Percentiles rank a stretch among this genome's conserved stretches.
These are phyloP conservation scores for Neurospora sp. DNA, from an alignment of 495 filamentous ascomycete species.

Conservation along the genomic window DNA sequence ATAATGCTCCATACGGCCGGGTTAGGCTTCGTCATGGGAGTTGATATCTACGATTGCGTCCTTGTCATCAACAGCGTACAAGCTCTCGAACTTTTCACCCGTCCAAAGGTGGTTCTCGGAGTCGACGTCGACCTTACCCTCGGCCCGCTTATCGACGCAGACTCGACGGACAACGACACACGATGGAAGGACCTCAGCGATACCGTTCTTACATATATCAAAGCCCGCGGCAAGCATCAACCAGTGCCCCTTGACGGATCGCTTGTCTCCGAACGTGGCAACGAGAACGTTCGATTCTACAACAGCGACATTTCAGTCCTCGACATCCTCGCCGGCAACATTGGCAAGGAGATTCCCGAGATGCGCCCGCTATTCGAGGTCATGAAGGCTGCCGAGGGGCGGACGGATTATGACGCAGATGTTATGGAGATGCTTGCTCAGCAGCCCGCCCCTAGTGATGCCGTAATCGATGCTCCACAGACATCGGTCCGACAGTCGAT, in stretches of 20 bases:
- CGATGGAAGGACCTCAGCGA: slow-evolving; percentile 45
- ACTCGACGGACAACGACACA: slow-evolving; percentile 64
- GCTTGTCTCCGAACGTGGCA: slow-evolving; percentile 69
- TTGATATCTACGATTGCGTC: slow-evolving; percentile 90
- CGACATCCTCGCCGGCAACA: slow-evolving; percentile 76
- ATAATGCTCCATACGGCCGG: slow-evolving; percentile 81
- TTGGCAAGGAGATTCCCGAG: slow-evolving; percentile 53
- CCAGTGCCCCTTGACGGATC: slow-evolving; percentile 78
- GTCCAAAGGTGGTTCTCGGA: slow-evolving; percentile 65
- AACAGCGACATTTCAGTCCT: slow-evolving; percentile 58
- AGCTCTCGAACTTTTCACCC: slow-evolving; percentile 72
- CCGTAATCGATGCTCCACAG: slow-evolving; percentile 45
- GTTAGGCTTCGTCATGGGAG: slow-evolving; percentile 77
- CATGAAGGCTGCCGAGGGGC: slow-evolving; percentile 76
- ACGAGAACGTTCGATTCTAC: slow-evolving; percentile 88
- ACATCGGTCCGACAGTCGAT: slow-evolving; percentile 16
- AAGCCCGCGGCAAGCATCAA: slow-evolving; percentile 75
- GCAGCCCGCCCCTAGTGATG: slow-evolving; percentile 65
- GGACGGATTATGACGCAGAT: slow-evolving; percentile 55
- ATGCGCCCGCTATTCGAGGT: slow-evolving; percentile 63
- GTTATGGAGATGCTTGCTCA: slow-evolving; percentile 36
- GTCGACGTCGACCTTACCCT: slow-evolving; percentile 67
- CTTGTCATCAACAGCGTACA: slow-evolving; percentile 78
- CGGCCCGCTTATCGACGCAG: slow-evolving; percentile 69
- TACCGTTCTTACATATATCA: slow-evolving; percentile 81